Evolutionary conservation across 768 basidiomycete species (phyloP), one percentile per base, ranked within the genome.

Genomic region (Suillus clintonianus): DNA sequence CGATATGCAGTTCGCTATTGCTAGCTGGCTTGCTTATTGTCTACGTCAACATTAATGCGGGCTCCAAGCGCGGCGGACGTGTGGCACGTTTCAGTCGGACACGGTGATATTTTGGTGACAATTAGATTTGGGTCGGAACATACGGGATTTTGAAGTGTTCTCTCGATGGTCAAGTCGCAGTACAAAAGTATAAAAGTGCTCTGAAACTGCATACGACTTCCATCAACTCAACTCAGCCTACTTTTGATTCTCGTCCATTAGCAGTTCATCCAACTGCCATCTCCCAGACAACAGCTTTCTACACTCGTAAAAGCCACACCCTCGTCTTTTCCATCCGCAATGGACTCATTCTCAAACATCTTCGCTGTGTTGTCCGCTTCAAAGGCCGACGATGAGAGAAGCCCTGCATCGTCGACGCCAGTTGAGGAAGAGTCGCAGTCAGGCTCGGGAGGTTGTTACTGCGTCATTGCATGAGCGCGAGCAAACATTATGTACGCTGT

Each of bases 281-380:
- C 9, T 11, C 50, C 32, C 17, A 32, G 19, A 51, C 17, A 19
- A 30, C 24, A 27, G 5, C 17, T 34, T 34, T 11, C 10, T n/a
- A 30, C 7, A 32, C 51, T 53, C 51, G 51, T 53, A 34, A n/a
- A 50, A 53, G 17, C 19, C 51, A 13, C 32, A 13, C 5, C 19
- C 11, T 32, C 13, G 13, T 24, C 47, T 48, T 22, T 3, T 24
- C 24, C 17, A 53, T 32, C 19, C 17, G 4, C 3, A 53, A 53
- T 53, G 51, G 51, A 53, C 51, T 53, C 51, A 34, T 53, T 53
- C 51, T 53, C 51, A 53, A 34, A 53, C 51, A 53, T 53, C 30
- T 10, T 53, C 11, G 30, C 32, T n/a, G n/a, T 34, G 10, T 11
- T 53, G 51, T 53, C 51, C 30, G 19, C 11, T 24, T 48, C 47